Evolutionary conservation across 1,284 basidiomycete species (phyloP), one percentile per base, ranked within the genome.

Genomic region (Phellopilus nigrolimitatus): DNA sequence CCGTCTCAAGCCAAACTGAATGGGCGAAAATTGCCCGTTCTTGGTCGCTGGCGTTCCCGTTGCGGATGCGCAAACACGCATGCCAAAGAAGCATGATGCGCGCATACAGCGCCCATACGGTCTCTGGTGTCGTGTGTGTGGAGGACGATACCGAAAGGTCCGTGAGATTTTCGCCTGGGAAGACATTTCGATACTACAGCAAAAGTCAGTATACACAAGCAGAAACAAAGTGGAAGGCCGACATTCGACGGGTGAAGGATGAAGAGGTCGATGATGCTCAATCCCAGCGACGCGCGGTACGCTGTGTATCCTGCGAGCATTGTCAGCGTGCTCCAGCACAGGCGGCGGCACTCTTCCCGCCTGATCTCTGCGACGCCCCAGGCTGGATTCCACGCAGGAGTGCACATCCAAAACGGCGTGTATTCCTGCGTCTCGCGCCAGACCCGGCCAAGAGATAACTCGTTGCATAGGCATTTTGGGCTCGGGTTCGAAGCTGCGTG

Each of bases 21-120:
- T 82, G 68, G 7, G 80, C 82, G 61, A 84, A 88, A 28, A 78
- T 71, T 13, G 79, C 75, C 57, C 79, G 79, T 40, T 80, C 73
- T 2, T 64, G 63, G 40, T 80, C 75, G 34, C 68, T 65, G 19
- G 70, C 66, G 9, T 50, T 58, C 12, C n/a, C n/a, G n/a, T n/a
- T n/a, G n/a, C 78, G 76, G 71, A 84, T 79, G 37, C 74, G 75
- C 39, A 82, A 68, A 60, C 86, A 88, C 28, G 74, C 74, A 62
- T 85, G 78, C 84, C 86, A 89, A 27, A 88, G 67, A 13, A 89
- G 66, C 67, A 82, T 80, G 3, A 75, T 72, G 39, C 84, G 78
- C 58, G 82, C 78, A 60, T 84, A 79, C 42, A 88, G 66, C 13
- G 82, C 83, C 84, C 83, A 88, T 13, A 87, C 71, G 2, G 80